These are phyloP conservation scores for Fraxinus albicans DNA, from an alignment of 305 asterid genomes.

Conservation along the genomic window DNA sequence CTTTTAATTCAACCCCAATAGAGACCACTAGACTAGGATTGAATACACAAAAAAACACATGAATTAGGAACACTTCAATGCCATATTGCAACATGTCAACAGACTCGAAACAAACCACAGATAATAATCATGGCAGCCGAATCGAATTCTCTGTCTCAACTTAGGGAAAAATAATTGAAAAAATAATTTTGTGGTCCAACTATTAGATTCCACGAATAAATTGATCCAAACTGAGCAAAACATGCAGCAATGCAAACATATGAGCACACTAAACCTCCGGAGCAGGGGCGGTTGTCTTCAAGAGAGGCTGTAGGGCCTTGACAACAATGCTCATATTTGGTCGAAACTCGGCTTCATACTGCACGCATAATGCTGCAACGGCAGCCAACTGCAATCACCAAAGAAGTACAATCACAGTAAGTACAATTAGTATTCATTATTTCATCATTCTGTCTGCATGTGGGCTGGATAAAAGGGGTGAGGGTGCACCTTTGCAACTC, in stretches of 20 bases:
- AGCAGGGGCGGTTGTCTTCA: constrained; percentile 47
- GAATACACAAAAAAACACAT: background rate
- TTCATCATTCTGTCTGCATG: background rate
- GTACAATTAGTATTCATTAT: background rate
- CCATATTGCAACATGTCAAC: background rate
- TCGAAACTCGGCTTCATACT: constrained; percentile 77
- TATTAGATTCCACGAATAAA: background rate
- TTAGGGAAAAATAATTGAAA: constrained; percentile 16
- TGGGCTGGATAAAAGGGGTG: background rate
- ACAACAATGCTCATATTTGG: constrained; percentile 84
- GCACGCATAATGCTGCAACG: constrained; percentile 78
- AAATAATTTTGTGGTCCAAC: constrained; percentile 8
- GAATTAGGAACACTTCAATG: constrained; percentile 26
- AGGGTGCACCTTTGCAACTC: constrained; percentile 61
- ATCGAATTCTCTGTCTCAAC: constrained; percentile 25
- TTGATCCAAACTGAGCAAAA: constrained; percentile 28
- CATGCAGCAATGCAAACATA: constrained; percentile 20
- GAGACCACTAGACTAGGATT: background rate
- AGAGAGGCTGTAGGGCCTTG: constrained; percentile 74
- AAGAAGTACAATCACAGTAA: background rate
- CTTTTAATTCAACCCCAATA: background rate
- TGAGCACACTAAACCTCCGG: constrained; percentile 23
- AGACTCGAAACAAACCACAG: constrained; percentile 20
- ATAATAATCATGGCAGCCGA: constrained; percentile 25
- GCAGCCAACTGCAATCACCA: constrained; percentile 59